Percentiles rank a stretch among this genome's conserved stretches.
phyloP scores from a whole-genome alignment of 257 asterid species.

The Osmanthus fragrans region DNA sequence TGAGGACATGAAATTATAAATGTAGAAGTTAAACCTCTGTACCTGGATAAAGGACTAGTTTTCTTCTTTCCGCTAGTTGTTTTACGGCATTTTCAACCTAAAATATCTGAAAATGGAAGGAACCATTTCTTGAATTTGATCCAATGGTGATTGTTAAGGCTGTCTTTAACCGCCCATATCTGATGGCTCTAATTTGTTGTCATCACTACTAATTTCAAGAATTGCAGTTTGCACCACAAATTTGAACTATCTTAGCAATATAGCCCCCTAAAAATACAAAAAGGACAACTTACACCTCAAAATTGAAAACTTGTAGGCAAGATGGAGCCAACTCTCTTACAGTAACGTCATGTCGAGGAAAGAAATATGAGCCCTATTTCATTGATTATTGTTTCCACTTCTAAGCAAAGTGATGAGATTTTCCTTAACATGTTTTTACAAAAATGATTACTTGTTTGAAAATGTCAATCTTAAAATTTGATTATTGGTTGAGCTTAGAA shows the following conservation, averaged over 20 bases:
- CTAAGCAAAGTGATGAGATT: too few relatives aligned
- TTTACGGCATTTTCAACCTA: slow-evolving; percentile 21
- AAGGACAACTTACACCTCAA: slow-evolving; percentile 19
- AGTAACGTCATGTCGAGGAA: background rate
- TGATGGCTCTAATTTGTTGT: slow-evolving; percentile 47
- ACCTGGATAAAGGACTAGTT: background rate
- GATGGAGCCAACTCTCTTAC: background rate
- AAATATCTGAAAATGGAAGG: slow-evolving; percentile 46
- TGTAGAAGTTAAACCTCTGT: slow-evolving; percentile 14
- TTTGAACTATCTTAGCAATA: slow-evolving; percentile 14
- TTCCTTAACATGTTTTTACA: background rate
- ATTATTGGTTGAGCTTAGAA: too few relatives aligned
- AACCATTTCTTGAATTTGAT: slow-evolving; percentile 29
- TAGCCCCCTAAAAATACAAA: slow-evolving; percentile 10
- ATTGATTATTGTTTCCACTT: too few relatives aligned
- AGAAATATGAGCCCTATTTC: background rate
- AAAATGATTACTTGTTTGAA: background rate
- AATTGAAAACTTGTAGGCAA: background rate
- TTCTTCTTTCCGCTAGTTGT: slow-evolving; percentile 18
- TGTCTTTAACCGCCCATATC: slow-evolving; percentile 49
- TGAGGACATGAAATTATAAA: slow-evolving; percentile 11
- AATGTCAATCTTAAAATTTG: too few relatives aligned
- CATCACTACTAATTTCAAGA: background rate
- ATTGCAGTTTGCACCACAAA: background rate
- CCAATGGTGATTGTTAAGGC: slow-evolving; percentile 30